phyloP scores from a whole-genome alignment of 148 eudicot genomes.

The Cornus controversa region DNA sequence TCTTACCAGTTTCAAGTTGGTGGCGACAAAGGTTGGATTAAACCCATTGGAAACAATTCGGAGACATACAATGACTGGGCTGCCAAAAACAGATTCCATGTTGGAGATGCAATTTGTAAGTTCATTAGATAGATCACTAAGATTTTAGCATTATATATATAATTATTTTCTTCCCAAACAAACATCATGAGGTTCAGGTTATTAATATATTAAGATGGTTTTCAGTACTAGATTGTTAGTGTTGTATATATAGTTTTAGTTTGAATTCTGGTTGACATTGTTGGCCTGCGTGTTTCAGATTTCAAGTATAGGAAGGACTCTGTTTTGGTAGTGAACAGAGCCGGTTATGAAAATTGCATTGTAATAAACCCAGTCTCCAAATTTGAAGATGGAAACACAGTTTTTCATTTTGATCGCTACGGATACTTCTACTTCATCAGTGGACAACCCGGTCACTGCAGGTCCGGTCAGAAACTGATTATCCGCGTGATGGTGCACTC shows the following conservation, averaged over 20 bases:
- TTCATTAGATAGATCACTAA: background rate
- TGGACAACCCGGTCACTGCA: constrained; percentile 58
- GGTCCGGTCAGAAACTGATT: constrained; percentile 61
- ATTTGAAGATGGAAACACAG: constrained; percentile 57
- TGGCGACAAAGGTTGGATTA: constrained; percentile 44
- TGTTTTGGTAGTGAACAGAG: constrained; percentile 48
- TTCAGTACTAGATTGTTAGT: too few relatives aligned
- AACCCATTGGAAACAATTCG: constrained; percentile 42
- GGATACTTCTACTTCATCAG: constrained; percentile 78
- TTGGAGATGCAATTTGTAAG: constrained; percentile 62
- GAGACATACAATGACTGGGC: constrained; percentile 73
- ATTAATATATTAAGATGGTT: too few relatives aligned
- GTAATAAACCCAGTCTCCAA: constrained; percentile 39
- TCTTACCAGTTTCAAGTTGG: constrained; percentile 53
- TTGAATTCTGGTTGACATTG: too few relatives aligned
- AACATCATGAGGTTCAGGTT: too few relatives aligned
- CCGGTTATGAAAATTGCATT: constrained; percentile 46
- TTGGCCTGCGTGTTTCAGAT: constrained; percentile 29
- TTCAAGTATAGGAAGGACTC: constrained; percentile 75
- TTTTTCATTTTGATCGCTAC: constrained; percentile 42
- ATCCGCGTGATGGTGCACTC: constrained; percentile 60
- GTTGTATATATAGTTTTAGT: too few relatives aligned
- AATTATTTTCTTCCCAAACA: background rate
- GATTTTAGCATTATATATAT: background rate
- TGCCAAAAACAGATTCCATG: constrained; percentile 50